Conservation (phyloP, 805 yeast species). For the Starmerella etchellsii region DNA sequence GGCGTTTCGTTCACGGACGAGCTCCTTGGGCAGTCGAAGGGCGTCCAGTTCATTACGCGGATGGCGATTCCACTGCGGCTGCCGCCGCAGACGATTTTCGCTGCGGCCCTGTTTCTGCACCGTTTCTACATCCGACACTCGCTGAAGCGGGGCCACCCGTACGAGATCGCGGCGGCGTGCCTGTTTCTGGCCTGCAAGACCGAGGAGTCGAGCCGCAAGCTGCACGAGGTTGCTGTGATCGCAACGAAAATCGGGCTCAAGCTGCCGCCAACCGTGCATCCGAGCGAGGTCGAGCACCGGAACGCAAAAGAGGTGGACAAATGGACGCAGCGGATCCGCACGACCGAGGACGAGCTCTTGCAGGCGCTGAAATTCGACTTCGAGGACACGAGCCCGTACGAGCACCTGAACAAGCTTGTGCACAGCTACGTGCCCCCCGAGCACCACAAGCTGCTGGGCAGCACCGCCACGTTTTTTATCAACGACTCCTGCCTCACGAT, state of each 20-base stretch:
- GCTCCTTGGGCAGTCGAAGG: conserved; percentile 35
- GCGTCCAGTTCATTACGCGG: conserved; percentile 35
- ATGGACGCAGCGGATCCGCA: conserved; percentile 38
- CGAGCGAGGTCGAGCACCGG: conserved; percentile 28
- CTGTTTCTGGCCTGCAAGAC: conserved; percentile 42
- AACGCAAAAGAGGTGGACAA: conserved; percentile 38
- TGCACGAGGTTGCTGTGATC: conserved; percentile 38
- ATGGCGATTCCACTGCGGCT: conserved; percentile 35
- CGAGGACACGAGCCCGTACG: conserved; percentile 31
- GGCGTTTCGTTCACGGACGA: conserved; percentile 31
- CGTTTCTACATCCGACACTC: conserved; percentile 40
- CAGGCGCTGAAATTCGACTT: conserved; percentile 40
- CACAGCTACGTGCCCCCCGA: conserved; percentile 8
- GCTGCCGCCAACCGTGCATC: conserved; percentile 25
- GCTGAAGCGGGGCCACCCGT: conserved; percentile 34
- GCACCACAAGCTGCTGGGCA: conserved; percentile 8
- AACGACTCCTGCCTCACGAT: conserved; percentile 31
- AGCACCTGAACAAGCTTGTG: conserved; percentile 11
- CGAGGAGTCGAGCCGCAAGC: conserved; percentile 38
- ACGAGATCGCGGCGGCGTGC: conserved; percentile 39
- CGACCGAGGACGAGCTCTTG: conserved; percentile 35
- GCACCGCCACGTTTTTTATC: conserved; percentile 22
- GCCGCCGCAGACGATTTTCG: conserved; percentile 37
- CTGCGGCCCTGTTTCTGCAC: conserved; percentile 39
- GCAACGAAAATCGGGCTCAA: conserved; percentile 39